These are phyloP conservation scores for Wickerhamiella vanderwaltii DNA, from an alignment of 805 yeast genomes.

Conservation along the genomic window DNA sequence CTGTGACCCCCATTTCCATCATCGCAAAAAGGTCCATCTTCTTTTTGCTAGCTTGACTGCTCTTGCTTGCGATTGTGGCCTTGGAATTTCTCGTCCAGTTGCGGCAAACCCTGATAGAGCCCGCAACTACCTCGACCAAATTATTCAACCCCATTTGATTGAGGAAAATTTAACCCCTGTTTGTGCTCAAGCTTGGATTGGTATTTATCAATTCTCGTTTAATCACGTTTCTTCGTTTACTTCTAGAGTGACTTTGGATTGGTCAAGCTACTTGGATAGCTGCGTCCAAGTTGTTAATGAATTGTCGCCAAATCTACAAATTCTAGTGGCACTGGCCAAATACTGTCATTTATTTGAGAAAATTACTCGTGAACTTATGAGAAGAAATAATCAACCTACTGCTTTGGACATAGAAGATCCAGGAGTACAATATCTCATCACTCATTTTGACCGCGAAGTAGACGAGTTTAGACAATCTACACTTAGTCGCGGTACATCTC, in stretches of 20 bases:
- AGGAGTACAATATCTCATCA: conserved; percentile 32
- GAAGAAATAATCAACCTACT: conserved; percentile 33
- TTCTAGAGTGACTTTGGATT: conserved; percentile 12
- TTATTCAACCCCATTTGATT: conserved; percentile 29
- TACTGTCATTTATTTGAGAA: conserved; percentile 46
- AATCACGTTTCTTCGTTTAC: conserved; percentile 40
- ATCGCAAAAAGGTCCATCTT: conserved; percentile 64
- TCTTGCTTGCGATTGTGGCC: conserved; percentile 64
- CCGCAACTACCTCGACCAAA: conserved; percentile 22
- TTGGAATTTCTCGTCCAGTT: conserved; percentile 28
- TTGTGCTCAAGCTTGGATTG: conserved; percentile 25
- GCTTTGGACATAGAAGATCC: conserved; percentile 28
- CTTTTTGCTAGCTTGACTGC: conserved; percentile 52
- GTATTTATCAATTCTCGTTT: conserved; percentile 49
- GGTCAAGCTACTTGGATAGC: conserved; percentile 44
- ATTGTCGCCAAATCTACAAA: not conserved
- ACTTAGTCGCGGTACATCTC: conserved; percentile 17
- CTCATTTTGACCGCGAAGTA: conserved; percentile 41
- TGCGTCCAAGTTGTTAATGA: conserved; percentile 35
- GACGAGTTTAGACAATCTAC: conserved; percentile 15
- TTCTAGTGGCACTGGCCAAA: conserved; percentile 32
- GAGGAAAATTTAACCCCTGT: conserved; percentile 9
- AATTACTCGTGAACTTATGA: conserved; percentile 29
- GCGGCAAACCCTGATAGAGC: conserved; percentile 14
- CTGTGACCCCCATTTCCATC: conserved; percentile 70